A percentile compares a stretch with the other conserved stretches of the same genome.
Evolutionary conservation across 352 stramenopile species (phyloP).

Genomic region (Phytophthora cactorum): DNA sequence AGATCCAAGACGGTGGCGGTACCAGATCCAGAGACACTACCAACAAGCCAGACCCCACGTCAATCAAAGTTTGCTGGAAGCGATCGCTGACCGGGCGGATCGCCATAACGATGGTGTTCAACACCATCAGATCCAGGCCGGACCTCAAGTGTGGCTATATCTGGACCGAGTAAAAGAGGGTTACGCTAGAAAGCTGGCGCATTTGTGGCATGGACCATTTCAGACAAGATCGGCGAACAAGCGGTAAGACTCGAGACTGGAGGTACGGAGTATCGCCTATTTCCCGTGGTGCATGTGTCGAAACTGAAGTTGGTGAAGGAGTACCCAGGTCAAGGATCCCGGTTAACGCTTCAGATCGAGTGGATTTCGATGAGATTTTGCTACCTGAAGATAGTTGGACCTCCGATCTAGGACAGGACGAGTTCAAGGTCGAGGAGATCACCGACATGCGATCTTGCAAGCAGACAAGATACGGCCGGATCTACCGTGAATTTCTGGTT

Average conservation of each 20-base stretch:
- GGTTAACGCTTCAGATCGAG: slow-evolving; percentile 2
- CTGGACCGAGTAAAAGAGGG: slow-evolving; percentile 12
- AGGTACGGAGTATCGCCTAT: slow-evolving; percentile 12
- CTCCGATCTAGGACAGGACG: slow-evolving; percentile 7
- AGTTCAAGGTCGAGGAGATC: slow-evolving; percentile 19
- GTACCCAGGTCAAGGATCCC: slow-evolving; percentile 8
- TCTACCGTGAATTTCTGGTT: too few species aligned
- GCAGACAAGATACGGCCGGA: not conserved
- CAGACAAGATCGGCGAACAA: slow-evolving; percentile 14
- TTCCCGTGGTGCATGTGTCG: slow-evolving; percentile 32
- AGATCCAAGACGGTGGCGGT: slow-evolving; percentile 5
- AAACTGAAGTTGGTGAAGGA: slow-evolving; percentile 17
- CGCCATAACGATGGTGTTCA: not conserved
- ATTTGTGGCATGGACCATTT: slow-evolving; percentile 38
- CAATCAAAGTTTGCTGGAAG: not conserved
- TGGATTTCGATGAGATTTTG: slow-evolving; percentile 30
- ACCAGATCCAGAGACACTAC: slow-evolving; percentile 12
- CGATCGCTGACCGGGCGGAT: not conserved
- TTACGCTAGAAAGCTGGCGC: slow-evolving; percentile 7
- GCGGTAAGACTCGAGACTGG: slow-evolving; percentile 5
- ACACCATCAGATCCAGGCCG: slow-evolving; percentile 2
- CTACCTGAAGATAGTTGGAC: slow-evolving; percentile 4
- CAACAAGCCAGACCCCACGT: not conserved
- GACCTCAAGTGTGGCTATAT: slow-evolving; percentile 9
- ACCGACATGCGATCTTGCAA: not conserved